phyloP scores from a whole-genome alignment of 805 yeast species.

The Myxozyma lipomycoides region DNA sequence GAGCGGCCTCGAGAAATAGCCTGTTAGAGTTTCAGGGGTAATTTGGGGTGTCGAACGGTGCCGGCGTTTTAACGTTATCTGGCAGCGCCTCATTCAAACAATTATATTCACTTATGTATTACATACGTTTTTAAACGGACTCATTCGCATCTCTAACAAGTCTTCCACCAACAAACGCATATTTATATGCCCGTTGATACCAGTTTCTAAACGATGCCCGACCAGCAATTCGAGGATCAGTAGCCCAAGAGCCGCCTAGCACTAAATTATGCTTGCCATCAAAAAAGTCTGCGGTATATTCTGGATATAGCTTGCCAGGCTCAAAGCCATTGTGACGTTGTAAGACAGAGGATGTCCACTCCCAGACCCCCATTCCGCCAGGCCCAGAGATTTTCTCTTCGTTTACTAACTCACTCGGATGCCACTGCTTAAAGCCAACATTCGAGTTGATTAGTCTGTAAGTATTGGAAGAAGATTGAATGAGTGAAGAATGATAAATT shows the following conservation, averaged over 20 bases:
- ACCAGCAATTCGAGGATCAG: conserved; percentile 23
- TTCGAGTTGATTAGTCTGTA: conserved; percentile 15
- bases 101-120: too few relatives aligned
- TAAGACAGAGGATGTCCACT: conserved; percentile 28
- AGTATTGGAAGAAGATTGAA: not conserved
- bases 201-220: conserved; percentile 29
- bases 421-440: conserved; percentile 29
- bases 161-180: conserved; percentile 29
- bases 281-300: conserved; percentile 30
- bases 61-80: too few relatives aligned
- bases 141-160: conserved; percentile 16
- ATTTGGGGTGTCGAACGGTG: too few relatives aligned
- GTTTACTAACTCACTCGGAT: conserved; percentile 14
- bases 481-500: conserved; percentile 22
- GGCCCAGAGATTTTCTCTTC: conserved; percentile 14
- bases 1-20: too few relatives aligned
- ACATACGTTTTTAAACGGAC: too few relatives aligned
- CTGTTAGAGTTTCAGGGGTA: too few relatives aligned
- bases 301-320: conserved; percentile 25
- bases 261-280: conserved; percentile 31
- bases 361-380: conserved; percentile 29
- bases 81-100: too few relatives aligned
- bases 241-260: conserved; percentile 31
- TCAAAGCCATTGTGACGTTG: conserved; percentile 17
- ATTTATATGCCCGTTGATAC: conserved; percentile 28